phyloP scores from a whole-genome alignment of 2,329 filamentous ascomycete genomes.

The Fusarium sp. region DNA sequence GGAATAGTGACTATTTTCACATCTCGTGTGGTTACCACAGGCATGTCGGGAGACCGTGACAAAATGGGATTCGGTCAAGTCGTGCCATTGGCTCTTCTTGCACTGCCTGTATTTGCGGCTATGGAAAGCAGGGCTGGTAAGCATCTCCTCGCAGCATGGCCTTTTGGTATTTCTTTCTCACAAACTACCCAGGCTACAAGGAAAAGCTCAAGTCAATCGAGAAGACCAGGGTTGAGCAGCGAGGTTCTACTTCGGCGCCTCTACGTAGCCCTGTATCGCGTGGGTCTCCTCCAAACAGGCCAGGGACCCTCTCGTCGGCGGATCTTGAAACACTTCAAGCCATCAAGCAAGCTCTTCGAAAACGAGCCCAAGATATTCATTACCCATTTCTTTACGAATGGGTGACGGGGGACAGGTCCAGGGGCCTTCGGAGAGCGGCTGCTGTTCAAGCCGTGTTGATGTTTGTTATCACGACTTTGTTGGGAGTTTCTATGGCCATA shows the following conservation, averaged over 20 bases:
- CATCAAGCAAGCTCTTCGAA: rapidly evolving
- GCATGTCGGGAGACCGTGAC: not conserved
- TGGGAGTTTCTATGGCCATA: not conserved
- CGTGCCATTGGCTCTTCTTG: not conserved
- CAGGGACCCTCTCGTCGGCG: rapidly evolving
- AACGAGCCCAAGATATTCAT: rapidly evolving
- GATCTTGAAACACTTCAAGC: rapidly evolving
- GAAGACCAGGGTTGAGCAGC: too few species aligned
- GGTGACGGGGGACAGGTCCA: not conserved
- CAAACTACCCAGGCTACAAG: not conserved
- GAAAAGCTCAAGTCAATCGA: not conserved
- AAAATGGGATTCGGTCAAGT: not conserved
- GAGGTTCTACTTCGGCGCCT: rapidly evolving
- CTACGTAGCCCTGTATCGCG: rapidly evolving
- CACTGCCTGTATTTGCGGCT: not conserved
- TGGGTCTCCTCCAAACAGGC: not conserved
- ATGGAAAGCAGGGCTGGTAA: not conserved
- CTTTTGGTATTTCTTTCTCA: rapidly evolving
- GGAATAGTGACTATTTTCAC: not conserved
- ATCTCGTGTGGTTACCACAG: rapidly evolving
- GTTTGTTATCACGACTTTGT: rapidly evolving
- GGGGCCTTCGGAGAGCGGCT: not conserved
- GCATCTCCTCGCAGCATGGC: rapidly evolving
- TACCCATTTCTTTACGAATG: not conserved
- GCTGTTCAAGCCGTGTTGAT: not conserved